These are phyloP conservation scores for Cladorrhinum samala DNA, from an alignment of 495 filamentous ascomycete genomes.

Conservation along the genomic window DNA sequence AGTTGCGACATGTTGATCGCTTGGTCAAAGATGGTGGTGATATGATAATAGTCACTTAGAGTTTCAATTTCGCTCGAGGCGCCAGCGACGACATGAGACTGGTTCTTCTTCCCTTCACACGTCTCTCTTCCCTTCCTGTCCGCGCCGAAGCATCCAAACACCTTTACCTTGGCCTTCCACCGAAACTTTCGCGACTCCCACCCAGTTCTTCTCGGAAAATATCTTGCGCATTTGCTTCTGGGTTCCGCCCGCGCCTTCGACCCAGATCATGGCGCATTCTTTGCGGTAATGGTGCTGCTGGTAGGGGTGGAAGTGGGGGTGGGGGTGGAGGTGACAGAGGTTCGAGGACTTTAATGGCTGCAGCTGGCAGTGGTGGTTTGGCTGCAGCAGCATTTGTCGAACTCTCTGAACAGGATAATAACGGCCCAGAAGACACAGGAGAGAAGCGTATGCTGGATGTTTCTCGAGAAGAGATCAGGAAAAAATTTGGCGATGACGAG, in stretches of 20 bases:
- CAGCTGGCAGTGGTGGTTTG: slow-evolving; percentile 42
- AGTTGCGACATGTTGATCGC: background rate
- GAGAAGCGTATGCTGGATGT: slow-evolving; percentile 81
- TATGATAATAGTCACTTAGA: slow-evolving; percentile 15
- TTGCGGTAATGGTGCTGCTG: no score
- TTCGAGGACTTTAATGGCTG: slow-evolving; percentile 15
- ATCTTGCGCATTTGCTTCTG: slow-evolving; percentile 1
- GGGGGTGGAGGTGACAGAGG: background rate
- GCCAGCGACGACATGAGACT: slow-evolving; percentile 26
- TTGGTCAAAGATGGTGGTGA: slow-evolving; percentile 3
- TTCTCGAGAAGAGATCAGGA: slow-evolving; percentile 69
- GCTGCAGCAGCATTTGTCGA: slow-evolving; percentile 59
- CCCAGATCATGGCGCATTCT: slow-evolving; percentile 16
- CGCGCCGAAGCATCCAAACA: slow-evolving; percentile 13
- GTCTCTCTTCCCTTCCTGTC: slow-evolving; percentile 23
- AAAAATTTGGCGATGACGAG: slow-evolving; percentile 55
- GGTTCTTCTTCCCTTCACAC: slow-evolving; percentile 19
- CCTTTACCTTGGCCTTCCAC: background rate
- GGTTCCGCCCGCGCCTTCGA: background rate
- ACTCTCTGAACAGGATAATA: slow-evolving; percentile 59
- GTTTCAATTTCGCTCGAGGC: slow-evolving; percentile 1
- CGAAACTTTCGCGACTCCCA: background rate
- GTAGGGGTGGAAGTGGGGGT: background rate
- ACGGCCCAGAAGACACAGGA: slow-evolving; percentile 56
- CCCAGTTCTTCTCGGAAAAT: background rate